A percentile compares a stretch with the other conserved stretches of the same genome.
Conservation (phyloP, 108 stramenopile species). For the Cylindrotheca closterium region DNA sequence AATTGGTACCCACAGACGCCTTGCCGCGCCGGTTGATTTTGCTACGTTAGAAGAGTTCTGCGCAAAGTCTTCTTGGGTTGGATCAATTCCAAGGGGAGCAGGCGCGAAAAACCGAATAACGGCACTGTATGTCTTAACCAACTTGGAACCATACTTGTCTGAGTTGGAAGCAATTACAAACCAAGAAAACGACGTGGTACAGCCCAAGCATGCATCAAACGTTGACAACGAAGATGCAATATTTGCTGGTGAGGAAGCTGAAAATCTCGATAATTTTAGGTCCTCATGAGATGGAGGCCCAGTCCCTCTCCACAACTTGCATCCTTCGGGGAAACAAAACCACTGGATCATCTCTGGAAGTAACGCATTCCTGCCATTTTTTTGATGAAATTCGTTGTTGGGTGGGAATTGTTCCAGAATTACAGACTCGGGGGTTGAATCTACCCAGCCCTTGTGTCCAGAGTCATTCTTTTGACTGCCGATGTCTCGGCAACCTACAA, state of each 20-base stretch:
- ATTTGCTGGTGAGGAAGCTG: constrained; percentile 53
- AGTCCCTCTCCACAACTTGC: constrained; percentile 74
- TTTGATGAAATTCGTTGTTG: constrained; percentile 65
- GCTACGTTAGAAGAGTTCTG: constrained; percentile 15
- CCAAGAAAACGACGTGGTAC: constrained; percentile 84
- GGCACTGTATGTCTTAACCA: constrained; percentile 79
- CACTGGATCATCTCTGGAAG: constrained; percentile 78
- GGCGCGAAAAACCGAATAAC: constrained; percentile 84
- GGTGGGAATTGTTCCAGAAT: constrained; percentile 82
- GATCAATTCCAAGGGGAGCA: constrained; percentile 77
- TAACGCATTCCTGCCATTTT: constrained; percentile 50
- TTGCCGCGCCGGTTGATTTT: constrained; percentile 13
- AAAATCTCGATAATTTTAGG: constrained; percentile 70
- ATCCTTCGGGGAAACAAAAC: constrained; percentile 88
- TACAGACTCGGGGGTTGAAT: constrained; percentile 72
- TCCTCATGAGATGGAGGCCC: constrained; percentile 70
- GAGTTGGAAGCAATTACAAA: constrained; percentile 83
- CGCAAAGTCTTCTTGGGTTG: constrained; percentile 79
- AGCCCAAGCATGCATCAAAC: constrained; percentile 80
- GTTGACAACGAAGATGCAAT: constrained; percentile 54
- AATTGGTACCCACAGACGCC: constrained; percentile 80
- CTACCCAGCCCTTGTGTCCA: constrained; percentile 81
- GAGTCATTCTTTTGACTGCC: constrained; percentile 71
- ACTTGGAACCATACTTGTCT: constrained; percentile 75
- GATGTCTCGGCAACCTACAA: constrained; percentile 76